Evolutionary conservation across 1,284 basidiomycete genomes (phyloP).

Genomic region (Cutaneotrichosporon daszewskae): DNA sequence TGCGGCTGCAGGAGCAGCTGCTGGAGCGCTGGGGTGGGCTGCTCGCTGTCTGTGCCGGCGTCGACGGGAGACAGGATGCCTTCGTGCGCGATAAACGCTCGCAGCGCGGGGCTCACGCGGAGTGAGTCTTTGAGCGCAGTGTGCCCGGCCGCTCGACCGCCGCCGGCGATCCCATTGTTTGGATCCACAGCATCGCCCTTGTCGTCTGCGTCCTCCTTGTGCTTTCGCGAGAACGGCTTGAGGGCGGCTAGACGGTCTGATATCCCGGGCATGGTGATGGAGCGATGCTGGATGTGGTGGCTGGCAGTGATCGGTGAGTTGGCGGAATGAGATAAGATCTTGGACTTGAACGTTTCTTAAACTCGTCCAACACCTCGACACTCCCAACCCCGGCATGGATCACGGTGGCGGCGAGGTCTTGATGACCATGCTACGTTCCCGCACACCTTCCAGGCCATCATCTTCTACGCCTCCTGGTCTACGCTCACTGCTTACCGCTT

Average conservation of each 20-base stretch:
- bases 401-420: too few species aligned
- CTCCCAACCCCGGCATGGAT: too few species aligned
- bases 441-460: too few species aligned
- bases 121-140: slow-evolving; percentile 1
- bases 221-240: slow-evolving; percentile 1
- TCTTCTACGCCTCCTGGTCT: too few species aligned
- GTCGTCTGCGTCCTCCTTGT: slow-evolving; percentile 11
- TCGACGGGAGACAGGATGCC: slow-evolving; percentile 5
- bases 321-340: too few species aligned
- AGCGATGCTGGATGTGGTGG: too few species aligned
- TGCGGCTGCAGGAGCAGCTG: slow-evolving; percentile 9
- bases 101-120: slow-evolving; percentile 7
- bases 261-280: background rate
- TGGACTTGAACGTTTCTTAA: too few species aligned
- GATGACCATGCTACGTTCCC: too few species aligned
- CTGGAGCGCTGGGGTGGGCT: slow-evolving; percentile 1
- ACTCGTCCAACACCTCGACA: too few species aligned
- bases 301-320: too few species aligned
- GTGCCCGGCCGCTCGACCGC: slow-evolving; percentile 4
- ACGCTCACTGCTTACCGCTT: too few species aligned
- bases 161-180: slow-evolving; percentile 7
- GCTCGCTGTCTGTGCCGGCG: background rate
- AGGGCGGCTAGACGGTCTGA: background rate
- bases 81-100: slow-evolving; percentile 9
- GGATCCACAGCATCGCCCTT: slow-evolving; percentile 2